These are phyloP conservation scores for Phaffomyces antillensis DNA, from an alignment of 805 yeast genomes.

Conservation along the genomic window DNA sequence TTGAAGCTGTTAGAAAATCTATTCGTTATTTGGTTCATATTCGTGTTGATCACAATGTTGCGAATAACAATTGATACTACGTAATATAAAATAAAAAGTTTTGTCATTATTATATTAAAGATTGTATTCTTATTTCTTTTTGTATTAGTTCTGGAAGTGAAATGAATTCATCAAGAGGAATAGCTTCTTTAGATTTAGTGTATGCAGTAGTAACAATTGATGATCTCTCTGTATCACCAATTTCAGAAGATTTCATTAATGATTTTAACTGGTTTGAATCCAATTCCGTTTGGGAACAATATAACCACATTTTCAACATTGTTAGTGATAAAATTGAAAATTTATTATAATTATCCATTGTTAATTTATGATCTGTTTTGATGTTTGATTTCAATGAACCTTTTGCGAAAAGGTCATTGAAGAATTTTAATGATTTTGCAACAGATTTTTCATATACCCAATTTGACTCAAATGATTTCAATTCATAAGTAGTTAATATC, in stretches of 20 bases:
- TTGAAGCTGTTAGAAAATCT: constrained; percentile 57
- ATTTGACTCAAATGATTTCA: constrained; percentile 1
- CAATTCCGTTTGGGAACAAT: constrained; percentile 2
- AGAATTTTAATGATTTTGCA: neutral
- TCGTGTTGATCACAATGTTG: constrained; percentile 30
- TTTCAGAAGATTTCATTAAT: constrained; percentile 5
- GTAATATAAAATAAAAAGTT: neutral
- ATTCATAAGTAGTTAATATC: constrained; percentile 13
- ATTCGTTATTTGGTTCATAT: constrained; percentile 54
- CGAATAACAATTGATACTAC: neutral
- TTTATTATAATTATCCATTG: constrained; percentile 8
- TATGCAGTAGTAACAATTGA: neutral
- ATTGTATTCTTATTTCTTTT: neutral
- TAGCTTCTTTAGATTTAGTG: neutral
- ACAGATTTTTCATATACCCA: constrained; percentile 7
- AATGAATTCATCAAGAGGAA: neutral
- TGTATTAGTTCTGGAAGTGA: neutral
- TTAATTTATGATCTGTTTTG: neutral
- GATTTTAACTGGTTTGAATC: neutral
- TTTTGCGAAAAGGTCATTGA: constrained; percentile 11
- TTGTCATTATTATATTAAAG: neutral
- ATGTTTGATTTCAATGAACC: neutral
- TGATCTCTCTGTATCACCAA: constrained; percentile 9
- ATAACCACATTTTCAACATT: constrained; percentile 13
- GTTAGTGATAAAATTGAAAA: constrained; percentile 7